Base-by-base conservation (phyloP, 306 rosid species). In the Sphenostylis stenocarpa region DNA sequence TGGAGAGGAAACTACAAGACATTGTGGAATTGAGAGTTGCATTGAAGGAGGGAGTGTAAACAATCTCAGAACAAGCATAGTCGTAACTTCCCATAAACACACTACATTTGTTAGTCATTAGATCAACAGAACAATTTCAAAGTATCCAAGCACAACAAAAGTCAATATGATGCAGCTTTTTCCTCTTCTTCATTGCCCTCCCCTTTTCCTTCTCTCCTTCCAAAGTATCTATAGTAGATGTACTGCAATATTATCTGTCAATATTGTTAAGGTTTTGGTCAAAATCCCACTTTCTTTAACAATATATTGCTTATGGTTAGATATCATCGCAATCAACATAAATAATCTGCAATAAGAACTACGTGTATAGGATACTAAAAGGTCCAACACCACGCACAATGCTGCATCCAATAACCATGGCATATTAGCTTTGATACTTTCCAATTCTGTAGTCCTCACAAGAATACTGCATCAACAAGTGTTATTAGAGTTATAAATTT, bases 321-420 rank as follows among this genome's bases (percentile, higher is more conserved):
- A 49, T n/a, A n/a, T 31, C 15, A 38, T 10, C 5, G 15, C 1
- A 24, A 55, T 43, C 4, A 13, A 13, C 28, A 53, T 19, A n/a
- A n/a, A 48, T 1, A 6, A 45, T 53, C 17, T 39, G 24, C 17
- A 61, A 12, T 6, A 4, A 4, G 11, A 51, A 36, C 23, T 23
- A 31, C 15, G 24, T 10, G 2, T 26, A 1, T 12, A 87, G 97
- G 96, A 94, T 94, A 94, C 98, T 75, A 91, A 94, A 83, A 90
- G 47, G 93, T 94, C 97, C 4, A 94, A 88, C 8, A 66, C 85
- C 82, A 94, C 98, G 65, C 97, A 94, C 34, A 91, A 87, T 15
- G 17, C 80, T 1, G 97, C 98, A 86, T 94, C 98, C 83, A 94
- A 82, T 87, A 94, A 51, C 98, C 98, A 94, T 33, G 98, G 82